Evolutionary conservation across 495 filamentous ascomycete genomes (phyloP), one percentile per base, ranked within the genome.

Genomic region (Penicillium simplicissimum): DNA sequence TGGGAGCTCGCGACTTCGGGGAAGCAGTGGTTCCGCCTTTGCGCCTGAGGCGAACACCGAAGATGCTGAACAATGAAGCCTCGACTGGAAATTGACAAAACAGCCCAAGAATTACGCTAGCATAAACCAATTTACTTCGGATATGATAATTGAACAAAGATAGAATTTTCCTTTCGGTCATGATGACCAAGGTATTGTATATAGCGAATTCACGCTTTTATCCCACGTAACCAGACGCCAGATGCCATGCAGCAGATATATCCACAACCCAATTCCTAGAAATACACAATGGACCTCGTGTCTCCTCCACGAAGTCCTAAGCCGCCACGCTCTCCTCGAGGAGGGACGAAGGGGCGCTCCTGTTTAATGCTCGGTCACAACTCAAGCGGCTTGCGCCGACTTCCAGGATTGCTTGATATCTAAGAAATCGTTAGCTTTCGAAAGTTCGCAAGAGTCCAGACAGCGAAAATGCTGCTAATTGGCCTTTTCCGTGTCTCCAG

Each of bases 221-320:
- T 63, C 63, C 66, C 61, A 53, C 59, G 60, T 63, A 76, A 66
- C 73, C 73, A 77, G 66, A 79, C 75, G 75, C 75, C 77, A 66
- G 66, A 66, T 75, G 68, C 70, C 73, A 79, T 79, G 77, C 77
- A 73, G 71, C 70, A 66, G 63, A 63, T 65, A 52, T 71, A 74
- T 68, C 69, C 67, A 72, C 68, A 73, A 63, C 70, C 70, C 69
- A 58, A 68, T 56, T 63, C 62, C 57, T 73, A 71, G 62, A 67
- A 75, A 62, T 71, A 71, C 67, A 72, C 47, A 53, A 34, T 62
- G 10, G 23, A 17, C 14, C 19, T 56, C 15, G 19, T 35, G 42
- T 42, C 31, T 49, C 23, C 42, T 33, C 48, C 47, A 21, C 28
- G 10, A n/a, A 35, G 10, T 14, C 53, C 21, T 2, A 15, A 25